Base-by-base conservation (phyloP, 2,329 filamentous ascomycete genomes). In the Rhexocercosporidium sp. region DNA sequence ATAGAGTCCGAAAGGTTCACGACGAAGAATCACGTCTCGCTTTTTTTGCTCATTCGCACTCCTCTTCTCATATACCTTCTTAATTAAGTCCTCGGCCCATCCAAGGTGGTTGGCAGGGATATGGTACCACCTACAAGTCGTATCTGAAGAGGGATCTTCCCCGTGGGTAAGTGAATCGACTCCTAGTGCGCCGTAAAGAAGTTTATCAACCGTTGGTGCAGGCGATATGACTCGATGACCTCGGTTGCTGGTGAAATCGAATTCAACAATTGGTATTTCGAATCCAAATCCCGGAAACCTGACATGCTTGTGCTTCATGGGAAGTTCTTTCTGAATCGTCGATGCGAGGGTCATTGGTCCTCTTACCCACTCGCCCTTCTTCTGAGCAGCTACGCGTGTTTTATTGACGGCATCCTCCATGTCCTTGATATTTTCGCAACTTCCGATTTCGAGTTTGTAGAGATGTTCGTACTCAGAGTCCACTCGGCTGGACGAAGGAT, bases 261-360 rank as follows among this genome's bases (percentile, higher is more conserved):
- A 59, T n/a, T 67, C 61, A 18, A 67, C 61, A 22, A 67, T 54
- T 4, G 65, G 56, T 31, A 64, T 56, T 22, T 67, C 56, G 22
- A 67, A 67, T 12, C 65, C 65, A 44, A 67, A 67, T 14, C 65
- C 65, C 7, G 65, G 65, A 37, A 61, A 67, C 34, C 59, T 57
- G 39, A 62, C 41, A 49, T 57, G 41, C 31, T 64, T 63, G 12
- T 53, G 53, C 34, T 53, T 41, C 39, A 54, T 59, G 16, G 37
- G 59, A 44, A 60, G 12, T 22, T 61, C 46, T 27, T 54, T 46
- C 27, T 53, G 56, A 9, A 25, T 20, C 16, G 29, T 62, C 1
- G 51, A 9, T 20, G 51, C 8, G 6, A 29, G 27, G 18, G 51
- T n/a, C 27, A 64, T 53, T 16, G 65, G 65, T 16, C 61, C 61